Base-by-base conservation (phyloP, 148 eudicot genomes). In the Beta vulgaris region DNA sequence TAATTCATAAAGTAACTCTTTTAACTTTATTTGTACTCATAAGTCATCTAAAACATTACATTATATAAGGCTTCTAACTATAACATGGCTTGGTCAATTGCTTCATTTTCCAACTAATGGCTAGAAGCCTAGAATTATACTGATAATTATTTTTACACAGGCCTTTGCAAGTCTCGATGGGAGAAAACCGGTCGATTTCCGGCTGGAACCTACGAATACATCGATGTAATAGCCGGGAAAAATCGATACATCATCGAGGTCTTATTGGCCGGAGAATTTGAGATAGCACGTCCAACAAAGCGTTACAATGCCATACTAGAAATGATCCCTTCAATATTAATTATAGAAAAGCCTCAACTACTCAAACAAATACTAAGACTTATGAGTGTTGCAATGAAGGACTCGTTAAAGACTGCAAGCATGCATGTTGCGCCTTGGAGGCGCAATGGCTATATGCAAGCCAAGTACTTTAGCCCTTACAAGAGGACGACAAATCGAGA, bases 151-250 rank as follows among this genome's bases (percentile, higher is more conserved):
- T 11, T n/a, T 21, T 35, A 53, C 74, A 31, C 79, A 92, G 97
- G 97, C 7, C 75, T 88, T 5, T 93, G 98, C 98, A 91, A 89
- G 76, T 91, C 97, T 19, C 83, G 87, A 53, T 91, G 98, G 98
- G 91, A 82, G 73, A 91, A 82, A 80, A 82, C 71, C 1, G 86
- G 87, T 2, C 58, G 78, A 6, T 23, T 70, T 35, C 86, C 91
- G 35, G 76, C 91, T 0, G 97, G 97, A 16, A 66, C 77, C 5
- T 85, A 88, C 76, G 97, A 93, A 76, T 93, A 89, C 86, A 81
- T 93, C 0, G 98, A 93, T 71, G 83, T 91, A 9, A 81, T 65
- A 40, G 9, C 76, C 1, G 72, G 81, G 2, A 78, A 78, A 40
- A 69, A 44, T 21, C 92, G 98, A 28, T 86, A 88, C 88, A 82